These are phyloP conservation scores for Fallopia convolvulus DNA, from an alignment of 148 eudicot genomes.

Conservation along the genomic window DNA sequence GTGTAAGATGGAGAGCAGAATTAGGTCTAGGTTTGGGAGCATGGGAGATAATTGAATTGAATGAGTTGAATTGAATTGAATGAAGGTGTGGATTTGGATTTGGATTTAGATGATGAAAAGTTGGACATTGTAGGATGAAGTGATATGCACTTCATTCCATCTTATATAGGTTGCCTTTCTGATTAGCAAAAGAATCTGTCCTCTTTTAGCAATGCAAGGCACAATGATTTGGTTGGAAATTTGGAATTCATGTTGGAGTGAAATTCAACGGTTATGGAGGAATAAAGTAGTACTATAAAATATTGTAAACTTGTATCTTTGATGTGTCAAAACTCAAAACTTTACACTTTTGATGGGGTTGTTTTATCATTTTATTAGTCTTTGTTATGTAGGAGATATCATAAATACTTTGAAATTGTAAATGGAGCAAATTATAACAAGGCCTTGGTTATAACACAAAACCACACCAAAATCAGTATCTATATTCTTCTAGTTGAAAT, in stretches of 20 bases:
- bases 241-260: not conserved
- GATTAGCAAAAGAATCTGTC: not conserved
- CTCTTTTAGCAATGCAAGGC: not conserved
- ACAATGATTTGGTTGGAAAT: not conserved
- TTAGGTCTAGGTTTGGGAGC: slow-evolving; percentile 4
- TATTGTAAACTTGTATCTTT: no score
- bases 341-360: no score
- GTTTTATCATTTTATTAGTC: no score
- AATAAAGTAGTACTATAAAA: no score
- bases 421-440: no score
- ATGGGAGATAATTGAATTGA: not conserved
- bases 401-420: no score
- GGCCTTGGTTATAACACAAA: no score
- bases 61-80: not conserved
- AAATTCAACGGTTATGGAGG: not conserved
- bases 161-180: slow-evolving; percentile 3
- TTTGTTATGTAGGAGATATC: no score
- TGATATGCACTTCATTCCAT: not conserved
- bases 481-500: no score
- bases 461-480: no score
- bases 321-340: no score
- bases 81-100: not conserved
- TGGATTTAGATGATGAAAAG: not conserved
- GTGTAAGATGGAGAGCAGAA: not conserved
- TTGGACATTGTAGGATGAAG: not conserved